Percentiles rank a stretch among this genome's conserved stretches.
These are phyloP conservation scores for Fraxinus greggii DNA, from an alignment of 305 asterid genomes.

Conservation along the genomic window DNA sequence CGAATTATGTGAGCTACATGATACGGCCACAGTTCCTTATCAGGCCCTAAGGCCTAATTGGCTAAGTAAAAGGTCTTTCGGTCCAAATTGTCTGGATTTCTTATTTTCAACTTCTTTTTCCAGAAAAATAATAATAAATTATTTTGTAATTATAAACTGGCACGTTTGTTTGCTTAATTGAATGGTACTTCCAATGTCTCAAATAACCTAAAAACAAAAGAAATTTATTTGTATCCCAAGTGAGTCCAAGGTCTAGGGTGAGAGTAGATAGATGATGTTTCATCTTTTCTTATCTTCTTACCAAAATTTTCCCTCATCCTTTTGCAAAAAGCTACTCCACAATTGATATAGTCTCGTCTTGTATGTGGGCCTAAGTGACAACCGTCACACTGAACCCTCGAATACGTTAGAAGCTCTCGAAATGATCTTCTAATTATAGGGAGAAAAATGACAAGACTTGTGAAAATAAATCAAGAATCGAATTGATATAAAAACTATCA, in stretches of 20 bases:
- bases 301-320: neutral
- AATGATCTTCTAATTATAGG: too few relatives aligned
- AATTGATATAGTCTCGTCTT: neutral
- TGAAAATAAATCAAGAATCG: too few relatives aligned
- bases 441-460: too few relatives aligned
- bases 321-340: neutral
- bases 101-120: too few relatives aligned
- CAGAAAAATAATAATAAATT: neutral
- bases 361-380: neutral
- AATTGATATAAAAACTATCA: neutral
- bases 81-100: neutral
- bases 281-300: too few relatives aligned
- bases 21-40: neutral
- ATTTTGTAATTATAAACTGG: too few relatives aligned
- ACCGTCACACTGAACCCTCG: too few relatives aligned
- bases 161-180: neutral
- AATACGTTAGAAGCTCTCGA: neutral
- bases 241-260: neutral
- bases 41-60: neutral
- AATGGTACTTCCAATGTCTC: neutral
- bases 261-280: too few relatives aligned
- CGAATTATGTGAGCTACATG: neutral
- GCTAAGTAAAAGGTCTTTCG: neutral
- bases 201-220: neutral
- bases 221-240: too few relatives aligned